Conservation (phyloP, 2,329 filamentous ascomycete genomes). For the Bisporella sp. region DNA sequence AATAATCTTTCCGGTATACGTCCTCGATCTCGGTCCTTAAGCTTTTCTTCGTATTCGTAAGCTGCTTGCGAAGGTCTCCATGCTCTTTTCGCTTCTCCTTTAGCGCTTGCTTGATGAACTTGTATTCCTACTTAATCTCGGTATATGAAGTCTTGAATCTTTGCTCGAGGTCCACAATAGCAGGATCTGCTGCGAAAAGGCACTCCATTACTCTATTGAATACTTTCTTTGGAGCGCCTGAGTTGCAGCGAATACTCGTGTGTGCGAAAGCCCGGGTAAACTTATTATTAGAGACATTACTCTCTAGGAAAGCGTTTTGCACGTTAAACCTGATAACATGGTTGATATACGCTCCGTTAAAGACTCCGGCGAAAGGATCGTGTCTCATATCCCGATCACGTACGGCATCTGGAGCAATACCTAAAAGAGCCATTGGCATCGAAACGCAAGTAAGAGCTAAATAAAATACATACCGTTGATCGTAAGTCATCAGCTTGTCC, state of each 20-base stretch:
- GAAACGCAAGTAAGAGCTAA: constrained; percentile 4
- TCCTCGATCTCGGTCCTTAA: background rate
- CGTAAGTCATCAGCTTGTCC: background rate
- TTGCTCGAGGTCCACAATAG: constrained; percentile 13
- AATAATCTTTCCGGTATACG: constrained; percentile 11
- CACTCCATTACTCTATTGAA: constrained; percentile 6
- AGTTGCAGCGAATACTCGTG: constrained; percentile 14
- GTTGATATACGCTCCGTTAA: constrained; percentile 9
- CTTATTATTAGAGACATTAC: constrained; percentile 6
- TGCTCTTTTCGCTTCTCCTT: constrained; percentile 5
- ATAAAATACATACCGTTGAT: constrained; percentile 14
- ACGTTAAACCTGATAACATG: constrained; percentile 14
- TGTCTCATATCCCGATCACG: background rate
- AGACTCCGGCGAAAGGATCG: background rate
- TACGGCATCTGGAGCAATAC: background rate
- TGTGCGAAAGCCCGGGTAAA: constrained; percentile 13
- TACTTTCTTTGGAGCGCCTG: constrained; percentile 12
- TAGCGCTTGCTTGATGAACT: constrained; percentile 12
- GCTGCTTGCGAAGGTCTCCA: constrained; percentile 6
- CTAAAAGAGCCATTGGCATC: background rate
- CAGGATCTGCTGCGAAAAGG: constrained; percentile 8
- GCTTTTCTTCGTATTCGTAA: constrained; percentile 12
- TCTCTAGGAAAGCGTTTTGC: constrained; percentile 12
- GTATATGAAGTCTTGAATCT: constrained; percentile 8
- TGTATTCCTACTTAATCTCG: constrained; percentile 13